Base-by-base conservation (phyloP, 1,139 yeast species). In the Candida gigantensis region DNA sequence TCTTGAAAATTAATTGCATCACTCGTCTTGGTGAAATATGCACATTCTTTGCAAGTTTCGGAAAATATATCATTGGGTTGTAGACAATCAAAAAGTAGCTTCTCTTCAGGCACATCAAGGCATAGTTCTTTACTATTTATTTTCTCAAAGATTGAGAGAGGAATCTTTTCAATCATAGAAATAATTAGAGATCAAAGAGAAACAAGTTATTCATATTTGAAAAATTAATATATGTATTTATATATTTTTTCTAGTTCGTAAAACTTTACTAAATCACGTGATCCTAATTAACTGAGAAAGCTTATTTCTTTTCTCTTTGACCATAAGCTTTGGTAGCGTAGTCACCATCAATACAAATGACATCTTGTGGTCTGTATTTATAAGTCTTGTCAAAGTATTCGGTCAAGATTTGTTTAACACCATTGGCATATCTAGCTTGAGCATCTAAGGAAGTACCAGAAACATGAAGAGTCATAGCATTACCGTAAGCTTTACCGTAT, bases 381-480 rank as follows among this genome's bases (percentile, higher is more conserved):
- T 59, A 58, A 55, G 76, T 80, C 35, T 80, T 78, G 39, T 74
- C 53, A 57, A 85, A 77, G 66, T 78, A 84, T 28, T 79, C 72
- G 40, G 72, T 67, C 62, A 85, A 74, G 50, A 85, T 83, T 46
- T 63, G 64, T 65, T 80, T 74, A 34, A 81, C 81, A 39, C 95
- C 95, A 14, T 60, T 62, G 18, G 92, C 79, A 52, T 85, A 85
- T 53, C 94, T 73, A 28, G 68, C 68, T 65, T 85, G 94, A 31
- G 95, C 92, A 59, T 84, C 94, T 49, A 85, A 65, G 33, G 87
- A 79, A 24, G 92, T 81, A 44, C 95, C 95, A 39, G 87, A 79
- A 45, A 81, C 77, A 56, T 85, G 95, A 20, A 92, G 90, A 36
- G 88, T 82, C 92, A 85, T 83, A 42, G 92, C 92, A 53, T 85